Evolutionary conservation across 108 stramenopile species (phyloP), one percentile per base, ranked within the genome.

Genomic region (Cylindrotheca fusiformis): DNA sequence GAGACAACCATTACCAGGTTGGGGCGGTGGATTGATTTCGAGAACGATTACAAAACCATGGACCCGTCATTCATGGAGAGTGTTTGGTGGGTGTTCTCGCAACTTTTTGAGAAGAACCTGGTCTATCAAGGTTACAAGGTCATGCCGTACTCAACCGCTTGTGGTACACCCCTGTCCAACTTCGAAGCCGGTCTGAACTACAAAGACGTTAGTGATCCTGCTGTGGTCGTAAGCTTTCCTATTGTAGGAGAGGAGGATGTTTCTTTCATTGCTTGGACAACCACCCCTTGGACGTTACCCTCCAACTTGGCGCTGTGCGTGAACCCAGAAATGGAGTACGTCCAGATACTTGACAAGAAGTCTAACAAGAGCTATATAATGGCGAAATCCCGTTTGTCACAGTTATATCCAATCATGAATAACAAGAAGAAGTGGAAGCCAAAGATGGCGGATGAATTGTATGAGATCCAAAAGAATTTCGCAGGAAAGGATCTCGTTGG

Each of bases 11-110:
- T 99, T 23, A 97, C 89, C 28, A 78, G 99, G 21, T 64, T 99
- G 62, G 99, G 99, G 20, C 77, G 99, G 23, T 99, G 99, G 99
- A 98, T 99, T 69, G 99, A 99, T 73, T 99, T 99, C 74, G 72
- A 96, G 68, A 98, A 98, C 71, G 99, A 98, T 78, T 99, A 99
- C 81, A 98, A 98, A 80, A 99, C 99, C 21, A 95, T 99, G 96
- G 95, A 99, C 74, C 83, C 95, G 0, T 74, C 76, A 27, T 99
- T 97, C 80, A 99, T 99, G 99, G 99, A 99, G 83, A 85, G 81
- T 69, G 97, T 99, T 17, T 99, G 99, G 99, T 99, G 99, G 99
- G 99, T 99, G 18, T 99, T 99, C 75, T 80, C 82, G 61, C 81
- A 88, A 60, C 76, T 95, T 48, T 95, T 88, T 69, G 88, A 97